Base-by-base conservation (phyloP, 2,329 filamentous ascomycete species). In the Xylariaceae sp. region DNA sequence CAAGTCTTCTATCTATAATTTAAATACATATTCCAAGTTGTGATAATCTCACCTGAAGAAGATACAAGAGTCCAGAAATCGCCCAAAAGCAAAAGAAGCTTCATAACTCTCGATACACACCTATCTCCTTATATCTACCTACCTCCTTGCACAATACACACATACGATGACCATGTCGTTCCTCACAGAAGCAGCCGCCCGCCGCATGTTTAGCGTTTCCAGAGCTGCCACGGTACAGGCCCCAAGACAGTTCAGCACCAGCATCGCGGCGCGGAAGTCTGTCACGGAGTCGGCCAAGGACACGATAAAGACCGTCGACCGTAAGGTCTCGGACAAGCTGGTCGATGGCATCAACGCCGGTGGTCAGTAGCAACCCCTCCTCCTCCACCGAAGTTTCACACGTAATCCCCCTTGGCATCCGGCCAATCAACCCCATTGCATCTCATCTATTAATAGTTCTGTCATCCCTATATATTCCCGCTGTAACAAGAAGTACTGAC, bases 341-440 rank as follows among this genome's bases (percentile, higher is more conserved):
- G 81, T 87, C 23, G 81, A 84, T 40, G 84, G 83, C 16, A 85
- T 89, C 67, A 77, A 88, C 63, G 74, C 77, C 45, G 80, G 81
- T 47, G 71, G 86, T 87, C 76, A 56, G 81, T 76, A 9, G 23
- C 23, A 26, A 26, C 23, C 4, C n/a, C n/a, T n/a, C n/a, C n/a
- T n/a, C n/a, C n/a, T n/a, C n/a, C n/a, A n/a, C n/a, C n/a, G n/a
- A n/a, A n/a, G n/a, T n/a, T n/a, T n/a, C n/a, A n/a, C n/a, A n/a
- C n/a, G n/a, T n/a, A n/a, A n/a, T n/a, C n/a, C n/a, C n/a, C n/a
- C n/a, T n/a, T n/a, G n/a, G n/a, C n/a, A n/a, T n/a, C n/a, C n/a
- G n/a, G n/a, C 0, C 44, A 20, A 32, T 32, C 45, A 40, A 6
- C 12, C 40, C 12, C 19, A 32, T 19, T 9, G 3, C n/a, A n/a